These are phyloP conservation scores for Schizosaccharomyces lindneri DNA, from an alignment of 805 yeast genomes.

Conservation along the genomic window DNA sequence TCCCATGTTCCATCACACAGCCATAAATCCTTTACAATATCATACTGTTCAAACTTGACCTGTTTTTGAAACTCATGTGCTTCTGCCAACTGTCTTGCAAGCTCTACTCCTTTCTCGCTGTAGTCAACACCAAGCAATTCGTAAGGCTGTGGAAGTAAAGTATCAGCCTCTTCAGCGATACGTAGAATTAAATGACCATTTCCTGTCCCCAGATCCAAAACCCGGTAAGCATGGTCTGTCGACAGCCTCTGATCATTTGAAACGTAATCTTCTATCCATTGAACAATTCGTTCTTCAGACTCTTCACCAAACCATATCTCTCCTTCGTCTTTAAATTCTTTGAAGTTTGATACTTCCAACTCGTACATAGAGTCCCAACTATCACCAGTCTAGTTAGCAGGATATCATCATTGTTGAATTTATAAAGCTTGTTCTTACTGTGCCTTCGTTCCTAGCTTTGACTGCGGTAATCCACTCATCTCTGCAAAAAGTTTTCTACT, in stretches of 20 bases:
- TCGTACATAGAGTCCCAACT: slow-evolving; percentile 69
- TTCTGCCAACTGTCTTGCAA: slow-evolving; percentile 37
- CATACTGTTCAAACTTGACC: slow-evolving; percentile 37
- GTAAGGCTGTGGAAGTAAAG: slow-evolving; percentile 9
- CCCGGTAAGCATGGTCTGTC: slow-evolving; percentile 13
- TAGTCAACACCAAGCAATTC: slow-evolving; percentile 52
- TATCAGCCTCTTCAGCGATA: slow-evolving; percentile 41
- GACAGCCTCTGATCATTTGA: background rate
- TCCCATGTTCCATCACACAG: slow-evolving; percentile 28
- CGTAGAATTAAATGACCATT: slow-evolving; percentile 54
- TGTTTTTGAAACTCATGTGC: slow-evolving; percentile 14
- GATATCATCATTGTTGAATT: background rate
- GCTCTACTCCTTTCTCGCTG: slow-evolving; percentile 50
- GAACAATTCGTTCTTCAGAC: slow-evolving; percentile 68
- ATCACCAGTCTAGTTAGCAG: background rate
- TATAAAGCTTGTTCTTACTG: slow-evolving; percentile 24
- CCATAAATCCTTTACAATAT: slow-evolving; percentile 28
- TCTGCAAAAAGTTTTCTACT: no score
- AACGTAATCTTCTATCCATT: slow-evolving; percentile 31
- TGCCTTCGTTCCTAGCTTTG: slow-evolving; percentile 64
- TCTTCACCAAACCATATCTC: slow-evolving; percentile 96
- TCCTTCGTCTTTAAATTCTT: slow-evolving; percentile 60
- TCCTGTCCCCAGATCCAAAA: slow-evolving; percentile 84
- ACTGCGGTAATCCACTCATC: slow-evolving; percentile 11
- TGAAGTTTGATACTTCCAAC: slow-evolving; percentile 45